Percentiles rank a stretch among this genome's conserved stretches.
Evolutionary conservation across 2,329 filamentous ascomycete genomes (phyloP).

Genomic region (Trichoderma sp.): DNA sequence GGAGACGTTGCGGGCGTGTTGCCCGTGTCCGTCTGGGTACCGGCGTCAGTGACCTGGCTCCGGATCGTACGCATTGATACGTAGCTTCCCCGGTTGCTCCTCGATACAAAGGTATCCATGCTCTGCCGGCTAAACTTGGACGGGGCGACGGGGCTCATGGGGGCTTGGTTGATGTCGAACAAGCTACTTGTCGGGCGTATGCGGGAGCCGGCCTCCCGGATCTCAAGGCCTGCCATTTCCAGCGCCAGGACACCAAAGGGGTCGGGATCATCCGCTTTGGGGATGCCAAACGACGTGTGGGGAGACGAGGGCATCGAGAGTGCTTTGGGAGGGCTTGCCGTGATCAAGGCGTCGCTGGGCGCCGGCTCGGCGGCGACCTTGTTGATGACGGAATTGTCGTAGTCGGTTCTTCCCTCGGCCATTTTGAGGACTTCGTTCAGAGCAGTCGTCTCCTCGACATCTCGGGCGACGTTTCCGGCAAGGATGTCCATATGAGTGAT

Average conservation of each 20-base stretch:
- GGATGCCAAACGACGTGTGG: slow-evolving; percentile 70
- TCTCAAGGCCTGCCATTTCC: slow-evolving; percentile 87
- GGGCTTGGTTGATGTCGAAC: slow-evolving; percentile 79
- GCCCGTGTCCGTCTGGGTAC: slow-evolving; percentile 62
- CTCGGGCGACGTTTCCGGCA: slow-evolving; percentile 58
- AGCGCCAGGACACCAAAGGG: slow-evolving; percentile 88
- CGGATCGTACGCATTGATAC: slow-evolving; percentile 71
- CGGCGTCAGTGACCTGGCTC: slow-evolving; percentile 70
- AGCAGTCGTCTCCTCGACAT: slow-evolving; percentile 57
- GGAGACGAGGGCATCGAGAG: slow-evolving; percentile 45
- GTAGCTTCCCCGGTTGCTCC: slow-evolving; percentile 72
- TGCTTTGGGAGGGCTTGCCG: slow-evolving; percentile 38
- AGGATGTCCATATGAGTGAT: slow-evolving; percentile 59
- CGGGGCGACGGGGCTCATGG: slow-evolving; percentile 70
- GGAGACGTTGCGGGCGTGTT: slow-evolving; percentile 58
- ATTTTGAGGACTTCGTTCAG: slow-evolving; percentile 84
- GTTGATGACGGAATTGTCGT: slow-evolving; percentile 69
- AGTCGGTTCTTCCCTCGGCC: slow-evolving; percentile 79
- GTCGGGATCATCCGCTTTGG: slow-evolving; percentile 79
- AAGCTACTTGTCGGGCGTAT: slow-evolving; percentile 73
- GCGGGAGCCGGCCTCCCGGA: slow-evolving; percentile 78
- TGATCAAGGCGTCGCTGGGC: slow-evolving; percentile 71
- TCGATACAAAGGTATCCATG: slow-evolving; percentile 61
- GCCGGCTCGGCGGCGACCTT: slow-evolving; percentile 66
- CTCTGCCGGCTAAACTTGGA: slow-evolving; percentile 65